These are phyloP conservation scores for Maudiozyma humilis DNA, from an alignment of 1,139 yeast genomes.

Conservation along the genomic window DNA sequence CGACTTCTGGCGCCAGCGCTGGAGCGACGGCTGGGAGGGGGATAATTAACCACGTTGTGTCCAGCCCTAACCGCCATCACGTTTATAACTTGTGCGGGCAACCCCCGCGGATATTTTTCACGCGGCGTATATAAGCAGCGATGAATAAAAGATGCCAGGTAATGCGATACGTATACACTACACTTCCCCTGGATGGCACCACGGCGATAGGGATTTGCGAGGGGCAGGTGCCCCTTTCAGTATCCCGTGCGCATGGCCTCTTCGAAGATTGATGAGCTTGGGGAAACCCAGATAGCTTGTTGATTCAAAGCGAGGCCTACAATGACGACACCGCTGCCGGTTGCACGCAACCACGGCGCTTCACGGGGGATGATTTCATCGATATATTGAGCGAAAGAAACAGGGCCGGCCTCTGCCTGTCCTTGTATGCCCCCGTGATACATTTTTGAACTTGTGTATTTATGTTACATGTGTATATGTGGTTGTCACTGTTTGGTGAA, in stretches of 20 bases:
- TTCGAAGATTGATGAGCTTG: slow-evolving; percentile 60
- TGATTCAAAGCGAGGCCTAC: slow-evolving; percentile 70
- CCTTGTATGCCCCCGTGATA: slow-evolving; percentile 19
- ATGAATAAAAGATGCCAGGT: too few species aligned
- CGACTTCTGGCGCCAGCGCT: slow-evolving; percentile 80
- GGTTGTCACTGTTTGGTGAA: slow-evolving; percentile 13
- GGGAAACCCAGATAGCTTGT: slow-evolving; percentile 39
- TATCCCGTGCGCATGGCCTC: slow-evolving; percentile 42
- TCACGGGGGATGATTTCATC: slow-evolving; percentile 19
- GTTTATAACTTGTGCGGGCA: background rate
- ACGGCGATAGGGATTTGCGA: too few species aligned
- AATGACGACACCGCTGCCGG: slow-evolving; percentile 19
- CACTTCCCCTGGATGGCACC: too few species aligned
- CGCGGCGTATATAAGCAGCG: background rate
- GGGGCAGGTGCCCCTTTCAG: background rate
- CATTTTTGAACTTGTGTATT: slow-evolving; percentile 9
- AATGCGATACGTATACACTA: too few species aligned
- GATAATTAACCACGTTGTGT: background rate
- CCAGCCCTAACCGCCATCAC: background rate
- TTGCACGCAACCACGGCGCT: slow-evolving; percentile 6
- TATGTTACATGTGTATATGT: background rate
- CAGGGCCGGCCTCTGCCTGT: slow-evolving; percentile 9
- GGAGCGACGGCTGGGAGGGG: slow-evolving; percentile 71
- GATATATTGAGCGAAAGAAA: slow-evolving; percentile 7
- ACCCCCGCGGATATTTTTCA: too few species aligned